Percentiles rank a stretch among this genome's conserved stretches.
Evolutionary conservation across 148 eudicot genomes (phyloP).

Genomic region (Camellia granthamiana): DNA sequence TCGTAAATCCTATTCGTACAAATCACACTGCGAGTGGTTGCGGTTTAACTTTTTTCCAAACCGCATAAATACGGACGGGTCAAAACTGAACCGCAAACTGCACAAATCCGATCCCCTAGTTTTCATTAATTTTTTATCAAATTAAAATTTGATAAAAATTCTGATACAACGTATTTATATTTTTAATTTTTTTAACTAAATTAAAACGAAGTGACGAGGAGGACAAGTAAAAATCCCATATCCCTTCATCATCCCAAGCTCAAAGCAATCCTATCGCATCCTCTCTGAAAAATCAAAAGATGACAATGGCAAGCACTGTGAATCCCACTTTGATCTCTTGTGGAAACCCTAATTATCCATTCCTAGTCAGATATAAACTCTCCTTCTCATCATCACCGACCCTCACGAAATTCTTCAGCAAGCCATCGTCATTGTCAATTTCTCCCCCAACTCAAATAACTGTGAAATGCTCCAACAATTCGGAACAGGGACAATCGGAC

Average conservation of each 20-base stretch:
- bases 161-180: too few species aligned
- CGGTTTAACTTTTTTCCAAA: too few species aligned
- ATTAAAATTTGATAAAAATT: too few species aligned
- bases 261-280: not conserved
- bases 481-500: slow-evolving; percentile 17
- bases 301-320: slow-evolving; percentile 12
- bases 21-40: too few species aligned
- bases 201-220: too few species aligned
- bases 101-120: too few species aligned
- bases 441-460: not conserved
- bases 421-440: not conserved
- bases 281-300: not conserved
- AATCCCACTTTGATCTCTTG: slow-evolving; percentile 16
- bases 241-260: not conserved
- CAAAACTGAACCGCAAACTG: too few species aligned
- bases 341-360: slow-evolving; percentile 16
- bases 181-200: too few species aligned
- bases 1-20: too few species aligned
- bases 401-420: slow-evolving; percentile 4
- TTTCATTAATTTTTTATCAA: too few species aligned
- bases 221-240: too few species aligned
- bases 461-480: slow-evolving; percentile 33
- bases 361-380: not conserved
- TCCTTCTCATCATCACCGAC: not conserved
- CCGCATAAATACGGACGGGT: too few species aligned